These are phyloP conservation scores for Aspergillus affinis DNA, from an alignment of 495 filamentous ascomycete genomes.

Conservation along the genomic window DNA sequence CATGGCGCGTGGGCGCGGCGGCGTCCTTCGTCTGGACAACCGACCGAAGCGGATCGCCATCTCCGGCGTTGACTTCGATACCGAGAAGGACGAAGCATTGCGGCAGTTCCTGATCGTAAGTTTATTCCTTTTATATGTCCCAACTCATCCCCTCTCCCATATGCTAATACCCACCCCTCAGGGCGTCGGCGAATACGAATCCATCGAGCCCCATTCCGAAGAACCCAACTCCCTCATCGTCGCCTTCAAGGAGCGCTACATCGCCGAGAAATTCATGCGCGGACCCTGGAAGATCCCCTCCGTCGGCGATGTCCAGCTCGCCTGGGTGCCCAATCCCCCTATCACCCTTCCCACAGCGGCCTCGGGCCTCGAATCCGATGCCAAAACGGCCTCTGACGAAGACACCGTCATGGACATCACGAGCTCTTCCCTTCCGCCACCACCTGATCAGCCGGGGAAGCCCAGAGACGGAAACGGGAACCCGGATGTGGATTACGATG, in stretches of 20 bases:
- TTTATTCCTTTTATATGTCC: slow-evolving; percentile 16
- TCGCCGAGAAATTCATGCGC: slow-evolving; percentile 83
- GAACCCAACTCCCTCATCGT: slow-evolving; percentile 61
- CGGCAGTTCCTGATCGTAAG: slow-evolving; percentile 84
- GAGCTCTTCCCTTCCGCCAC: slow-evolving; percentile 12
- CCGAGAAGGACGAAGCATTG: slow-evolving; percentile 78
- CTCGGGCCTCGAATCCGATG: slow-evolving; percentile 12
- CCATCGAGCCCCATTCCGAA: slow-evolving; percentile 64
- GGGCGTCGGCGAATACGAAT: slow-evolving; percentile 81
- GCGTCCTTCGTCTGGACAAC: slow-evolving; percentile 82
- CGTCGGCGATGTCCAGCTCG: slow-evolving; percentile 72
- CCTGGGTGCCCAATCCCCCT: slow-evolving; percentile 63
- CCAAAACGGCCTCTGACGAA: slow-evolving; percentile 30
- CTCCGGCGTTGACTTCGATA: slow-evolving; percentile 64
- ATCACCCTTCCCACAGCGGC: slow-evolving; percentile 20
- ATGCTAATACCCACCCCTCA: slow-evolving; percentile 30
- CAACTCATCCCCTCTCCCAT: background rate
- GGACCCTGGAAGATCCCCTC: slow-evolving; percentile 65
- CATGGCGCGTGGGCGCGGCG: slow-evolving; percentile 48
- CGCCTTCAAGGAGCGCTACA: slow-evolving; percentile 84
- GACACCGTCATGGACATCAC: slow-evolving; percentile 42
- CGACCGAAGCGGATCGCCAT: slow-evolving; percentile 76
- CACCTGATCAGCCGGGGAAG: slow-evolving; percentile 20
- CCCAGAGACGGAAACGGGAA: slow-evolving; percentile 23
- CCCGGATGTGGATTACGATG: slow-evolving; percentile 51